A percentile compares a stretch with the other conserved stretches of the same genome.
Conservation (phyloP, 2,329 filamentous ascomycete genomes). For the Penicillium fuscoglaucum region DNA sequence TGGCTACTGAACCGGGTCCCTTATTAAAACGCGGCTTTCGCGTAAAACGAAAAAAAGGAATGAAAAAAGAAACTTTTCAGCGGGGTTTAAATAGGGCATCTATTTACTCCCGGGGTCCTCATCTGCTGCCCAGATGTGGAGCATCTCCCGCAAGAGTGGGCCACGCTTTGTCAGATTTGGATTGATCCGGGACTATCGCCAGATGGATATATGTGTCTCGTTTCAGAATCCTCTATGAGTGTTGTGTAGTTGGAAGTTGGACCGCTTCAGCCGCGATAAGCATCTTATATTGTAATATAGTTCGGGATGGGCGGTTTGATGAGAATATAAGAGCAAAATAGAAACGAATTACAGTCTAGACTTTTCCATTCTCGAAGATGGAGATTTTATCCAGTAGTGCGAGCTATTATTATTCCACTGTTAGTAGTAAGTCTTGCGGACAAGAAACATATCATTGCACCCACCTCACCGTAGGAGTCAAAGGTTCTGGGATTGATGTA, state of each 20-base stretch:
- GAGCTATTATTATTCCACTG: neutral
- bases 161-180: neutral
- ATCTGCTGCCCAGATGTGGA: conserved; percentile 1
- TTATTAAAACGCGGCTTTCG: neutral
- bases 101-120: neutral
- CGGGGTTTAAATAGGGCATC: neutral
- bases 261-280: neutral
- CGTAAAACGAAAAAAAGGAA: neutral
- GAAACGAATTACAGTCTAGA: neutral
- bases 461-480: neutral
- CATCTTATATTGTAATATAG: neutral
- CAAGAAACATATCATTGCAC: neutral
- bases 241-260: neutral
- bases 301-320: no score
- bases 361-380: neutral
- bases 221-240: neutral
- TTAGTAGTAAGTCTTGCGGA: neutral
- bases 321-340: neutral
- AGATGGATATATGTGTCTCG: neutral
- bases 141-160: neutral
- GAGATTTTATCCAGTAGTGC: no score
- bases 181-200: neutral
- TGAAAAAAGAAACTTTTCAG: neutral
- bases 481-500: neutral
- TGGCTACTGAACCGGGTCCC: neutral